Evolutionary conservation across 169 alveolate species (phyloP).

Genomic region (Perkinsus olseni): DNA sequence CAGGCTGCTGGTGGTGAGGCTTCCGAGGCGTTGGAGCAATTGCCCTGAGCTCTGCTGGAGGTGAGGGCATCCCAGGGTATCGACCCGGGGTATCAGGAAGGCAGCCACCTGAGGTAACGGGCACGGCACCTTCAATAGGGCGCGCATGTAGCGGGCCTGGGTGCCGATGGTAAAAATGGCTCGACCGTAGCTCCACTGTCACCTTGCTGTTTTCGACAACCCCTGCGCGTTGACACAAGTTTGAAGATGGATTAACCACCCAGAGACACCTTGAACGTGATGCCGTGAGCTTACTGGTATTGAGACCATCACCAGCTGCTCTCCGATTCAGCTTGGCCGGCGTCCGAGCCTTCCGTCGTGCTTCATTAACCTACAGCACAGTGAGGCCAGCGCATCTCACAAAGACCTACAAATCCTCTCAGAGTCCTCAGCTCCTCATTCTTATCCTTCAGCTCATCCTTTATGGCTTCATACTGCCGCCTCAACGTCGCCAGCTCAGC

Average conservation of each 20-base stretch:
- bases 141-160: too few species aligned
- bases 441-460: neutral
- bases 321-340: neutral
- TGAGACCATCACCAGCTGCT: neutral
- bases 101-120: neutral
- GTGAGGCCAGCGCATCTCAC: neutral
- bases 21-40: neutral
- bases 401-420: neutral
- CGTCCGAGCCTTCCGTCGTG: neutral
- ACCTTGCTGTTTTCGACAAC: too few species aligned
- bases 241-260: neutral
- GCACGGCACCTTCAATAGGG: too few species aligned
- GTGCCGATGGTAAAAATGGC: too few species aligned
- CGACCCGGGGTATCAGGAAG: neutral
- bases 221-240: too few species aligned
- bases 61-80: neutral
- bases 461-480: neutral
- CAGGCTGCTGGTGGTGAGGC: neutral
- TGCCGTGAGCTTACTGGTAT: neutral
- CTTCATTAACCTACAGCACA: neutral
- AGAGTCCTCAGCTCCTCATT: neutral
- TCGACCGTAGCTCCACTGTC: too few species aligned
- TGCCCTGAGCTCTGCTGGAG: neutral
- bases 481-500: neutral
- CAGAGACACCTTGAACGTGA: neutral